Conservation (phyloP, 192 early-diverging fungal species). For the Entrophospora sp. region DNA sequence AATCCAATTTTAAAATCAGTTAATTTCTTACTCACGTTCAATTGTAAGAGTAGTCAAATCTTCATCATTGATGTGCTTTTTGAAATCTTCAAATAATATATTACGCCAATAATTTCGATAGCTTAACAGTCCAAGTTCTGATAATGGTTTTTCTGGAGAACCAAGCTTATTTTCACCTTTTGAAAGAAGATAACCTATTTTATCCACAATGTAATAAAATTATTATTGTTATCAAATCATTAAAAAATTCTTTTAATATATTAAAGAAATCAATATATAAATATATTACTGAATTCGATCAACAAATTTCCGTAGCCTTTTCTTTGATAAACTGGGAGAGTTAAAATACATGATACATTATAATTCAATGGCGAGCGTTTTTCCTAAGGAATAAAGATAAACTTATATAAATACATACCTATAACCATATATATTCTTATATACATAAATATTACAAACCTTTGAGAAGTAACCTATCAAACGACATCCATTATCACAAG, state of each 20-base stretch:
- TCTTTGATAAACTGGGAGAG: constrained; percentile 74
- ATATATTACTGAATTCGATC: constrained; percentile 74
- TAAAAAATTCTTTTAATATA: too few relatives aligned
- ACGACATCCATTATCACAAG: constrained; percentile 65
- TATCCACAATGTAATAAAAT: too few relatives aligned
- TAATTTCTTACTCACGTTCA: constrained; percentile 16
- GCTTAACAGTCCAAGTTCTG: constrained; percentile 77
- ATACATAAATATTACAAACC: constrained; percentile 17
- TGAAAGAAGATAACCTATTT: constrained; percentile 66
- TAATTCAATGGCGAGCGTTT: constrained; percentile 73
- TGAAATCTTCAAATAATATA: constrained; percentile 59
- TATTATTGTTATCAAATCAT: background rate
- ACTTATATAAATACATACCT: too few relatives aligned
- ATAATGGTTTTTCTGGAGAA: constrained; percentile 84
- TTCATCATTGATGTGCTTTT: constrained; percentile 36
- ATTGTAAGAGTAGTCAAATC: constrained; percentile 43
- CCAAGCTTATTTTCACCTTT: constrained; percentile 68
- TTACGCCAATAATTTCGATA: constrained; percentile 84
- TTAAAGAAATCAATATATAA: too few relatives aligned
- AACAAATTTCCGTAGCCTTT: constrained; percentile 84
- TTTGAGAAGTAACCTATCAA: constrained; percentile 98
- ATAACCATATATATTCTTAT: too few relatives aligned
- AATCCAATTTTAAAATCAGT: background rate
- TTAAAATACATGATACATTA: constrained; percentile 89
- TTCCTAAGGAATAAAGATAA: constrained; percentile 48